Percentiles rank a stretch among this genome's conserved stretches.
These are phyloP conservation scores for Ustilago loliicola DNA, from an alignment of 1,284 basidiomycete species.

Conservation along the genomic window DNA sequence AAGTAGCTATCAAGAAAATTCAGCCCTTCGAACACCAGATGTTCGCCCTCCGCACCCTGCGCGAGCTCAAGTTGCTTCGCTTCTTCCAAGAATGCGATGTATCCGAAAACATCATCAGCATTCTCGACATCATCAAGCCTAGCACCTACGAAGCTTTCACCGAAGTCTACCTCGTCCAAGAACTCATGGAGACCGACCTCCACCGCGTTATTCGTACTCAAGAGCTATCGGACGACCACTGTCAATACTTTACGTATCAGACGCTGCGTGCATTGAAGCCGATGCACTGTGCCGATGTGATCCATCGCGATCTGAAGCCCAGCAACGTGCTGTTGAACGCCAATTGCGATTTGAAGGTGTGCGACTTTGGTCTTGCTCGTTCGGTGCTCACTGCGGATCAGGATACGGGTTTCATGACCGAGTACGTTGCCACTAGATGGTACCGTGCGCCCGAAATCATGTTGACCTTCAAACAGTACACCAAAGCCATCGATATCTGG, in stretches of 20 bases:
- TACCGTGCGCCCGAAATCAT: slow-evolving; percentile 70
- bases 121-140: slow-evolving; percentile 64
- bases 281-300: slow-evolving; percentile 68
- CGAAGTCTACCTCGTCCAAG: slow-evolving; percentile 84
- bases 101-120: slow-evolving; percentile 66
- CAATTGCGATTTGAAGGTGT: slow-evolving; percentile 69
- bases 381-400: slow-evolving; percentile 66
- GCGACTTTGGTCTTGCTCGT: slow-evolving; percentile 70
- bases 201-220: slow-evolving; percentile 70
- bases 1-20: slow-evolving; percentile 72
- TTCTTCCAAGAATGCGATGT: slow-evolving; percentile 68
- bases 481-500: slow-evolving; percentile 76
- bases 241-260: slow-evolving; percentile 95
- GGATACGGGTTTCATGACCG: slow-evolving; percentile 70
- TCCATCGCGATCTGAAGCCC: slow-evolving; percentile 69
- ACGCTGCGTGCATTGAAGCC: slow-evolving; percentile 70
- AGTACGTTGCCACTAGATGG: slow-evolving; percentile 70
- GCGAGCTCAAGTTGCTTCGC: slow-evolving; percentile 69
- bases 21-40: slow-evolving; percentile 70
- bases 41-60: slow-evolving; percentile 69
- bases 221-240: slow-evolving; percentile 79
- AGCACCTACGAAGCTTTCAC: slow-evolving; percentile 85
- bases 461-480: slow-evolving; percentile 71
- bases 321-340: slow-evolving; percentile 68
- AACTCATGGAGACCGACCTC: slow-evolving; percentile 70